Evolutionary conservation across 352 stramenopile species (phyloP).

Genomic region (Phytopythium delawarense): DNA sequence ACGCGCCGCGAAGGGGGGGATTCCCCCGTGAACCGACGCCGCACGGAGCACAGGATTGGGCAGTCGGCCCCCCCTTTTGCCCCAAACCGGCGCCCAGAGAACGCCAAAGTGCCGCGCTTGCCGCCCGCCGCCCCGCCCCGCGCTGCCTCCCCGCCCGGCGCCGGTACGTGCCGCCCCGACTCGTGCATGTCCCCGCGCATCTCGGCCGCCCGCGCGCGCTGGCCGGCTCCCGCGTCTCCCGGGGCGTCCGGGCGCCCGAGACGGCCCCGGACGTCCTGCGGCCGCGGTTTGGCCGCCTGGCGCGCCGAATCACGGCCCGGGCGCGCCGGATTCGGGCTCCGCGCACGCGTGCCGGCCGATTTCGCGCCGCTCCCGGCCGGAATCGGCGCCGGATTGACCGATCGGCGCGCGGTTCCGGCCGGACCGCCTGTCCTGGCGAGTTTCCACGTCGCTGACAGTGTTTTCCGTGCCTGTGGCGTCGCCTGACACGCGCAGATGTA

Average conservation of each 20-base stretch:
- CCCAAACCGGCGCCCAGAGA: constrained; percentile 14
- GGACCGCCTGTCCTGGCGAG: neutral
- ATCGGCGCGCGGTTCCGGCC: constrained; percentile 4
- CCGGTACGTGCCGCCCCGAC: constrained; percentile 21
- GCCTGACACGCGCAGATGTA: constrained; percentile 13
- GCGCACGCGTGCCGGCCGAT: constrained; percentile 4
- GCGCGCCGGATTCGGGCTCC: neutral
- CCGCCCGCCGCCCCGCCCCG: constrained; percentile 17
- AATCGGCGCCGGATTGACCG: constrained; percentile 20
- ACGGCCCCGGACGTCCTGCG: constrained; percentile 3
- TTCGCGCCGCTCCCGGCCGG: constrained; percentile 5
- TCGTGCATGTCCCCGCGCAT: neutral
- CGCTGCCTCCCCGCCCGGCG: constrained; percentile 22
- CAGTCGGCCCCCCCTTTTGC: too few relatives aligned
- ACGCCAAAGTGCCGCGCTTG: constrained; percentile 37
- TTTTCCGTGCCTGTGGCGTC: neutral
- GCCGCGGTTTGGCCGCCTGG: constrained; percentile 5
- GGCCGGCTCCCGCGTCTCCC: neutral
- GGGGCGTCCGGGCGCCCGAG: constrained; percentile 18
- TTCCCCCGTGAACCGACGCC: too few relatives aligned
- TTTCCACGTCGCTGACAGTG: neutral
- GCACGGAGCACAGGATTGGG: too few relatives aligned
- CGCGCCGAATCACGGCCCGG: neutral
- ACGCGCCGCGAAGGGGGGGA: too few relatives aligned
- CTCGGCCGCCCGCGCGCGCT: neutral